Percentiles rank a stretch among this genome's conserved stretches.
Evolutionary conservation across 495 filamentous ascomycete species (phyloP).

Genomic region (Schizothecium vesticola): DNA sequence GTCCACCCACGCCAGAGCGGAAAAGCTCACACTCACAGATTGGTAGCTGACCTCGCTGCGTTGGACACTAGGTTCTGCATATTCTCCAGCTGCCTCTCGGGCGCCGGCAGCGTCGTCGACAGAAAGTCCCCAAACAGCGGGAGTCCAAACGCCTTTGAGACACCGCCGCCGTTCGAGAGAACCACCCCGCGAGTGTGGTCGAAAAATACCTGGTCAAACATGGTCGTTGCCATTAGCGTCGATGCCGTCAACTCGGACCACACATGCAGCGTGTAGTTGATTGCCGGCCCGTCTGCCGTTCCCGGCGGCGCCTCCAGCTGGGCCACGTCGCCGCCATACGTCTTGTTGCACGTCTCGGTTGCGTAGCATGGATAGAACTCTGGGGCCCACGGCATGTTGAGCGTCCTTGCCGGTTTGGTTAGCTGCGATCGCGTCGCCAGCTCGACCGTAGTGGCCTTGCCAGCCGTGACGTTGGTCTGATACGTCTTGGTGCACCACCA

Average conservation of each 20-base stretch:
- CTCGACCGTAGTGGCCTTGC: slow-evolving; percentile 1
- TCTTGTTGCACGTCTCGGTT: slow-evolving; percentile 14
- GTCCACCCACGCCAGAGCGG: background rate
- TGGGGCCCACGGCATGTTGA: slow-evolving; percentile 12
- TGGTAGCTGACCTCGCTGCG: slow-evolving; percentile 9
- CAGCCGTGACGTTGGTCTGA: slow-evolving; percentile 7
- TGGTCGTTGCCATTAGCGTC: slow-evolving; percentile 3
- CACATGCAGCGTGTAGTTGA: slow-evolving; percentile 10
- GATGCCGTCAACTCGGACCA: slow-evolving; percentile 13
- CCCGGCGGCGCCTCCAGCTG: slow-evolving; percentile 7
- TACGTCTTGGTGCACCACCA: slow-evolving; percentile 20
- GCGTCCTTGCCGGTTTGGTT: background rate
- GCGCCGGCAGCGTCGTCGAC: slow-evolving; percentile 1
- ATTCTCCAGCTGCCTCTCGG: slow-evolving; percentile 6
- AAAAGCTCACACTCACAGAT: slow-evolving; percentile 2
- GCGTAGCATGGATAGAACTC: slow-evolving; percentile 13
- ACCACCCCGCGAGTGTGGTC: slow-evolving; percentile 11
- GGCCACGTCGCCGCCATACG: slow-evolving; percentile 3
- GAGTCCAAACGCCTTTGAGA: slow-evolving; percentile 8
- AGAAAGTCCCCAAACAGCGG: slow-evolving; percentile 13
- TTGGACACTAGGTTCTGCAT: slow-evolving; percentile 5
- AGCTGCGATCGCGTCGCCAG: slow-evolving; percentile 1
- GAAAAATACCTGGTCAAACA: slow-evolving; percentile 13
- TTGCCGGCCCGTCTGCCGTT: background rate
- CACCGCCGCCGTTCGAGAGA: slow-evolving; percentile 10